A percentile compares a stretch with the other conserved stretches of the same genome.
These are phyloP conservation scores for Piloderma croceum DNA, from an alignment of 768 basidiomycete species.

Conservation along the genomic window DNA sequence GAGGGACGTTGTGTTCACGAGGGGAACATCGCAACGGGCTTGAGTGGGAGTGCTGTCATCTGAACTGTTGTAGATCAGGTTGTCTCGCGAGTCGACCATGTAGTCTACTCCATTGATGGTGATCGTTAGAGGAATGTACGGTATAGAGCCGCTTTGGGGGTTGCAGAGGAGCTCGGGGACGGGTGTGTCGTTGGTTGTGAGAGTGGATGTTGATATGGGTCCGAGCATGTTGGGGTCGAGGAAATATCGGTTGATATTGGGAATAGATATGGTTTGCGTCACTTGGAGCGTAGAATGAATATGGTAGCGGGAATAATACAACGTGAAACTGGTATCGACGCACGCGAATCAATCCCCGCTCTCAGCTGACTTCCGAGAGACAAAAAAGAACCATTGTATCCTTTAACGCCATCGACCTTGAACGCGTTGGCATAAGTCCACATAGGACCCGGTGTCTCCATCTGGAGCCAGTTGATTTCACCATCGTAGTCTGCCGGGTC, in stretches of 20 bases:
- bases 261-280: conserved; percentile 14
- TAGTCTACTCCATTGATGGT: conserved; percentile 30
- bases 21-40: conserved; percentile 23
- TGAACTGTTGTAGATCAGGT: conserved; percentile 2
- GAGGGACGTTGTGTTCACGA: conserved; percentile 10
- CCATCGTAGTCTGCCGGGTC: conserved; percentile 27
- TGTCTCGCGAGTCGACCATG: conserved; percentile 20
- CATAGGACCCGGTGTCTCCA: conserved; percentile 15
- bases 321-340: conserved; percentile 7
- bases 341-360: conserved; percentile 22
- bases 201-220: too few relatives aligned
- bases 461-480: conserved; percentile 24
- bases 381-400: conserved; percentile 23
- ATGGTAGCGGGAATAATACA: not conserved
- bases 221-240: conserved; percentile 15
- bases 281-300: conserved; percentile 11
- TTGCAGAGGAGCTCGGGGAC: too few relatives aligned
- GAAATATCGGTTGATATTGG: conserved; percentile 15
- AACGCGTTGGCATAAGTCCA: conserved; percentile 17
- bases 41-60: too few relatives aligned
- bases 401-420: conserved; percentile 23
- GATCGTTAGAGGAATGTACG: conserved; percentile 19
- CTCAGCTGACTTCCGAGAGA: conserved; percentile 11
- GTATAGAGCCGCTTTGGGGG: conserved; percentile 17
- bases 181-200: too few relatives aligned